These are phyloP conservation scores for Umbellularia californica DNA, from an alignment of 164 flowering plant genomes.

Conservation along the genomic window DNA sequence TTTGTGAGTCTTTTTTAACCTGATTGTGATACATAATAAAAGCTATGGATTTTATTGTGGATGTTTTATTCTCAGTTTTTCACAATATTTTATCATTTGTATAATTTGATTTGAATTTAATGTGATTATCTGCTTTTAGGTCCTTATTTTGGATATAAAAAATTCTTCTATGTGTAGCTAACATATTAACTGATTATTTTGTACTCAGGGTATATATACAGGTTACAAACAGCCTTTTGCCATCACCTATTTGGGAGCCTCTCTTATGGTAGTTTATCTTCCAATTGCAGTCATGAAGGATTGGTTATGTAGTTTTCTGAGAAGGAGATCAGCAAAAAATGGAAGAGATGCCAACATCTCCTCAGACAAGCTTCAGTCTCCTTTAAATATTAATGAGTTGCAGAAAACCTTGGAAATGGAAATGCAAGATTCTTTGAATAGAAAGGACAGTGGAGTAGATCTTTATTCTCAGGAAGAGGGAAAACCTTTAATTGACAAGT, in stretches of 20 bases:
- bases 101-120: neutral
- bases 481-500: slow-evolving; percentile 44
- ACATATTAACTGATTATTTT: slow-evolving; percentile 1
- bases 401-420: slow-evolving; percentile 58
- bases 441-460: slow-evolving; percentile 67
- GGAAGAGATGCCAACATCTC: slow-evolving; percentile 38
- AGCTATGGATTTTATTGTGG: neutral
- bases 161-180: neutral
- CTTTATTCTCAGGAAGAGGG: slow-evolving; percentile 54
- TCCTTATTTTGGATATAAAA: neutral
- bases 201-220: slow-evolving; percentile 61
- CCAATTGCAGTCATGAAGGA: slow-evolving; percentile 91
- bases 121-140: neutral
- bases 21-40: too few species aligned
- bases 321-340: slow-evolving; percentile 48
- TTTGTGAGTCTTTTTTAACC: too few species aligned
- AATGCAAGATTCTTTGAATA: slow-evolving; percentile 42
- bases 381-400: slow-evolving; percentile 41
- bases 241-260: slow-evolving; percentile 94
- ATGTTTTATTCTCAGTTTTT: neutral
- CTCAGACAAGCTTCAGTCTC: slow-evolving; percentile 40
- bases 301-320: slow-evolving; percentile 50
- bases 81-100: neutral
- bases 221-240: slow-evolving; percentile 97
- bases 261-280: slow-evolving; percentile 90